Evolutionary conservation across 768 basidiomycete genomes (phyloP), one percentile per base, ranked within the genome.

Genomic region (Tylopilus sp.): DNA sequence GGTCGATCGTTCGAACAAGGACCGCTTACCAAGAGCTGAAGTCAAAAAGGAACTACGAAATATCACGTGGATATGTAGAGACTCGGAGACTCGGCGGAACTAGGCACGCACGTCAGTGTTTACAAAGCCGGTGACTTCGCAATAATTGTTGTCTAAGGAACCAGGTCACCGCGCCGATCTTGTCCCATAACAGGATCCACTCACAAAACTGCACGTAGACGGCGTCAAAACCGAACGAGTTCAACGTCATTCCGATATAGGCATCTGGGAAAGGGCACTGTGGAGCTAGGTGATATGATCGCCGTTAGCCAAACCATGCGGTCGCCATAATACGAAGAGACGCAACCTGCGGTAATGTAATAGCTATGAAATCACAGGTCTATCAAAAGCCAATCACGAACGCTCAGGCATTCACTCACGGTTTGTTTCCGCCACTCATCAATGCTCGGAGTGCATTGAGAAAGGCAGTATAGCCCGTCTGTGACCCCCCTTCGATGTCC

Each of bases 221-320:
- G 2, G 85, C 85, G 69, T 89, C 87, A 57, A 89, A 89, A 6
- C 65, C 75, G 12, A 80, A 86, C 1, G 74, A 60, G 60, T 86
- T 80, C 50, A 89, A 71, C 21, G 85, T 82, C 10, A 73, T 72
- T 11, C 83, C 78, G 9, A 89, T 69, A 42, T 78, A 76, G 8
- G 76, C 78, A 62, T 89, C 87, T 4, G 87, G 86, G 71, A 78
- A 89, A 6, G 84, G 82, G 60, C 87, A 89, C 65, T 78, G 67
- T 12, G 65, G 68, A 53, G 66, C 64, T 13, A 45, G 66, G 63
- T 54, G 13, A n/a, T n/a, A n/a, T n/a, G n/a, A 13, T 30, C 4
- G 36, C 36, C 34, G 21, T 59, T 36, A 55, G 45, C n/a, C 5
- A 42, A 4, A 29, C 25, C 30, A 10, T 13, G 26, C n/a, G 22